Evolutionary conservation across 164 flowering plant genomes (phyloP).

Genomic region (Macadamia tetraphylla): DNA sequence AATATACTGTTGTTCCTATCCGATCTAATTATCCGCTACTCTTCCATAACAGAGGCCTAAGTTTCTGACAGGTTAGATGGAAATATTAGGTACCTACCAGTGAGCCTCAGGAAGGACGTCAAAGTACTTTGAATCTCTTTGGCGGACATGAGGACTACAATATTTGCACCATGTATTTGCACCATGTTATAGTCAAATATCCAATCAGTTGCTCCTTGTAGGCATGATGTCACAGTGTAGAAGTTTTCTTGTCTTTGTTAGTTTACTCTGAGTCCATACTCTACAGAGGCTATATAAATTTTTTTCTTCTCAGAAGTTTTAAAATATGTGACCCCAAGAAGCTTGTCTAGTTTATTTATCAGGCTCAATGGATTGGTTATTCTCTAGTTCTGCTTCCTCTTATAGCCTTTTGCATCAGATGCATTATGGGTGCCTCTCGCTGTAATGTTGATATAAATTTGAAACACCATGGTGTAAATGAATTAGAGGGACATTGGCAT

Average conservation of each 20-base stretch:
- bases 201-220: constrained; percentile 22
- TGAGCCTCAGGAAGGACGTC: constrained; percentile 4
- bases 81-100: constrained; percentile 6
- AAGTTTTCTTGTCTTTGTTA: neutral
- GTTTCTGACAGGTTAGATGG: constrained; percentile 5
- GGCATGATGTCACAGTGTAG: constrained; percentile 10
- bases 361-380: constrained; percentile 47
- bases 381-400: constrained; percentile 51
- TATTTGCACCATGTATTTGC: neutral
- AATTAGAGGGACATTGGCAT: constrained; percentile 15
- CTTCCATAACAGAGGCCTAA: neutral
- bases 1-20: neutral
- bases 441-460: constrained; percentile 15
- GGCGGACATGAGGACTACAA: constrained; percentile 7
- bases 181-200: constrained; percentile 5
- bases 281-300: constrained; percentile 1
- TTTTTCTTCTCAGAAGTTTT: constrained; percentile 8
- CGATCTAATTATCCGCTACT: neutral
- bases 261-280: neutral
- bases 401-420: constrained; percentile 51
- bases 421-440: constrained; percentile 29
- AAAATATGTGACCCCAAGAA: constrained; percentile 18
- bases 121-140: constrained; percentile 12
- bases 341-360: constrained; percentile 31
- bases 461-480: constrained; percentile 16